Evolutionary conservation across 2,329 filamentous ascomycete species (phyloP).

Genomic region (Monilinia aucupariae): DNA sequence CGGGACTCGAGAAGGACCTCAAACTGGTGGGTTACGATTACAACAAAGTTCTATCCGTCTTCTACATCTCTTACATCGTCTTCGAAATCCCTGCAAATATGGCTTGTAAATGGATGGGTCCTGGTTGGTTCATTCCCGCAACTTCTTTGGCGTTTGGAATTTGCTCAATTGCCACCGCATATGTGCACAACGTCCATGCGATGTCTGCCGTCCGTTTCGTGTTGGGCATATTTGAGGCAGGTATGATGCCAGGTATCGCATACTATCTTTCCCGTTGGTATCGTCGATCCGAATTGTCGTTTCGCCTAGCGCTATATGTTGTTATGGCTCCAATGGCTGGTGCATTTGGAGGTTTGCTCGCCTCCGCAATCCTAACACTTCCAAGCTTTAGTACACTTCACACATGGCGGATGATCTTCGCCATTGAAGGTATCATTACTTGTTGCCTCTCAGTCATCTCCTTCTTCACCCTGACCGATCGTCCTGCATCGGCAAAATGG

Average conservation of each 20-base stretch:
- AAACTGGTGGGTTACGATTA: slow-evolving; percentile 58
- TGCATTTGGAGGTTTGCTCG: slow-evolving; percentile 64
- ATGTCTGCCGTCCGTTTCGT: slow-evolving; percentile 57
- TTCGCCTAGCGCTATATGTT: slow-evolving; percentile 63
- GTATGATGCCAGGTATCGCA: slow-evolving; percentile 58
- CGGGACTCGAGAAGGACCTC: slow-evolving; percentile 59
- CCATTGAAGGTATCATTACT: slow-evolving; percentile 65
- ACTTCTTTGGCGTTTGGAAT: slow-evolving; percentile 59
- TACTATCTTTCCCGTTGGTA: slow-evolving; percentile 73
- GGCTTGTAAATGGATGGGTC: slow-evolving; percentile 64
- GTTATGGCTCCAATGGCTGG: slow-evolving; percentile 66
- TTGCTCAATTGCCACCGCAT: slow-evolving; percentile 59
- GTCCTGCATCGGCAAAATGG: slow-evolving; percentile 63
- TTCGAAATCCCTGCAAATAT: slow-evolving; percentile 66
- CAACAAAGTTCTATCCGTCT: slow-evolving; percentile 61
- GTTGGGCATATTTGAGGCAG: slow-evolving; percentile 65
- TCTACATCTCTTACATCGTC: slow-evolving; percentile 69
- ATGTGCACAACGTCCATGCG: slow-evolving; percentile 48
- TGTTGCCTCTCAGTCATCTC: slow-evolving; percentile 50
- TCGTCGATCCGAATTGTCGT: slow-evolving; percentile 60
- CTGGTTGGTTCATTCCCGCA: slow-evolving; percentile 64
- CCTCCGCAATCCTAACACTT: slow-evolving; percentile 58
- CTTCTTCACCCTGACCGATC: slow-evolving; percentile 62
- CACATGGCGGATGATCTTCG: slow-evolving; percentile 66
- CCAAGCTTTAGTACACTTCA: slow-evolving; percentile 46